Percentiles rank a stretch among this genome's conserved stretches.
Evolutionary conservation across 805 yeast genomes (phyloP).

Genomic region (Saccharomycopsis amapae): DNA sequence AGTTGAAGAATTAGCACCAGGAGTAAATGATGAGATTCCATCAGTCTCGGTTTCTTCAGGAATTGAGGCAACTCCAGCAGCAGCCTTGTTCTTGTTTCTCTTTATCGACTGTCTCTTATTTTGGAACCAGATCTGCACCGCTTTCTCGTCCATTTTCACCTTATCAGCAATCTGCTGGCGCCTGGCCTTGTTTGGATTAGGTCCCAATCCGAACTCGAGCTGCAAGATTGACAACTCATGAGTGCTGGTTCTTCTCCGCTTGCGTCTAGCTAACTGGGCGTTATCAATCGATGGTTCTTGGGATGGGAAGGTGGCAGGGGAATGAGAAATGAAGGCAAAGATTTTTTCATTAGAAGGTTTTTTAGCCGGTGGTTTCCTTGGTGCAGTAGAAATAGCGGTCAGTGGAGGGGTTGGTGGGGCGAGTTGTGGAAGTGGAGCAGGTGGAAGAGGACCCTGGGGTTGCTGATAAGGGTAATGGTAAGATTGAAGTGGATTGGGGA

Average conservation of each 20-base stretch:
- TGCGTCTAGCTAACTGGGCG: conserved; percentile 87
- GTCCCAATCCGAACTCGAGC: conserved; percentile 65
- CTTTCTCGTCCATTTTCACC: conserved; percentile 94
- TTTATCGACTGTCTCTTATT: conserved; percentile 82
- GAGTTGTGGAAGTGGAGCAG: background rate
- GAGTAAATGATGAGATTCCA: too few relatives aligned
- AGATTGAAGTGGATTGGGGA: background rate
- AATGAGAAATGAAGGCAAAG: conserved; percentile 89
- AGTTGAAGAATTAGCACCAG: too few relatives aligned
- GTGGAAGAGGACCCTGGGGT: background rate
- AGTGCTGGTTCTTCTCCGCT: conserved; percentile 92
- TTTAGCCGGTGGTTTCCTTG: background rate
- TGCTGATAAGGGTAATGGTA: background rate
- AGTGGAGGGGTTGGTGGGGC: background rate
- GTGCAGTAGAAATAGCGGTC: background rate
- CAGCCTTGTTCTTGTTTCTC: conserved; percentile 33
- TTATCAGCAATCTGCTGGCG: conserved; percentile 71
- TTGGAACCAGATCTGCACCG: conserved; percentile 98
- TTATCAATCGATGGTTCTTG: conserved; percentile 83
- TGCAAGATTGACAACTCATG: conserved; percentile 77
- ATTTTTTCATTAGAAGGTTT: conserved; percentile 10
- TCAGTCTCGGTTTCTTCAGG: too few relatives aligned
- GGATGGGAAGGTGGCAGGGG: conserved; percentile 79
- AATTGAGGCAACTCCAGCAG: background rate
- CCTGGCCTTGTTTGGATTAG: conserved; percentile 73